phyloP scores from a whole-genome alignment of 805 yeast species.

The Saturnispora gosingensis region DNA sequence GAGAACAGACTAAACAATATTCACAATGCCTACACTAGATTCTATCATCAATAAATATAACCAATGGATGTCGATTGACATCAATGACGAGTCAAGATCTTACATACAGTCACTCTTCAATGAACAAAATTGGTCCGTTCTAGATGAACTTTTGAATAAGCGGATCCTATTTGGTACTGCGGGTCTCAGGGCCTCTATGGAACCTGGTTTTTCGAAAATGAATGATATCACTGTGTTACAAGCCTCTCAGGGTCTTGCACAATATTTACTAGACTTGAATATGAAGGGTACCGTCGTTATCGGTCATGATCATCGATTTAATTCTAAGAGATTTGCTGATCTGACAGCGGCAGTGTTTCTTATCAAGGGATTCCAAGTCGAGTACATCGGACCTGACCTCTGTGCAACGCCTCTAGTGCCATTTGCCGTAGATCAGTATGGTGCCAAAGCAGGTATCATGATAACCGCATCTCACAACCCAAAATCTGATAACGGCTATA shows the following conservation, averaged over 20 bases:
- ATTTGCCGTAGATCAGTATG: slow-evolving; percentile 55
- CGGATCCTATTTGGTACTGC: slow-evolving; percentile 89
- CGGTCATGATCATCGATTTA: slow-evolving; percentile 87
- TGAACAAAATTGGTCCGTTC: slow-evolving; percentile 30
- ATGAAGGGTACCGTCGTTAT: slow-evolving; percentile 46
- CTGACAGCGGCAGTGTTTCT: slow-evolving; percentile 71
- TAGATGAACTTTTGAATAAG: slow-evolving; percentile 42
- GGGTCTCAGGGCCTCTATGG: slow-evolving; percentile 82
- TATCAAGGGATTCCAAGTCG: slow-evolving; percentile 58
- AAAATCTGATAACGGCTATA: slow-evolving; percentile 83
- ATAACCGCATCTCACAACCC: slow-evolving; percentile 87
- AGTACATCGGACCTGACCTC: slow-evolving; percentile 38
- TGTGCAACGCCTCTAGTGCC: slow-evolving; percentile 89
- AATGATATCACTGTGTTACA: slow-evolving; percentile 83
- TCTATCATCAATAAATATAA: neutral
- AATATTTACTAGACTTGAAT: slow-evolving; percentile 31
- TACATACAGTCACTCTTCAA: slow-evolving; percentile 11
- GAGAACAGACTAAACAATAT: neutral
- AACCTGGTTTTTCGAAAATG: slow-evolving; percentile 84
- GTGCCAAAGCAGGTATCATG: slow-evolving; percentile 81
- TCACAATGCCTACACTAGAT: neutral
- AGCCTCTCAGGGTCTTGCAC: slow-evolving; percentile 76
- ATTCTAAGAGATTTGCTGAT: slow-evolving; percentile 72
- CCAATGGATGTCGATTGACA: slow-evolving; percentile 3
- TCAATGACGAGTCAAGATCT: neutral